Conservation (phyloP, 2,329 filamentous ascomycete genomes). For the Diaporthe caulivora region DNA sequence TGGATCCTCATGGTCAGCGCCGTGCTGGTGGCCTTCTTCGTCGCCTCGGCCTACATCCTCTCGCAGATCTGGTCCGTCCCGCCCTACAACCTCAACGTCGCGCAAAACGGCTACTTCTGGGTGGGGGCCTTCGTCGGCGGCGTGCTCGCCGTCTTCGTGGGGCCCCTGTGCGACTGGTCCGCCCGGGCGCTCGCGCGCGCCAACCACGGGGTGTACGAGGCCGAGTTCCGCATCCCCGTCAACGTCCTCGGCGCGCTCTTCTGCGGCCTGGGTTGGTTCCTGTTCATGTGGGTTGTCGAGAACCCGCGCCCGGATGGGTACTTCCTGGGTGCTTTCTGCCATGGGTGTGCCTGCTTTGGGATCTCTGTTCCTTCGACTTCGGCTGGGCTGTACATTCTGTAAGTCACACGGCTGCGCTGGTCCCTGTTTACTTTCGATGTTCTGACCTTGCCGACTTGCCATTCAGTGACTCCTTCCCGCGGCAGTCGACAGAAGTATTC, state of each 20-base stretch:
- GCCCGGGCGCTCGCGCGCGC: constrained; percentile 36
- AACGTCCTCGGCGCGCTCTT: constrained; percentile 40
- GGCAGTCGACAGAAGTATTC: constrained; percentile 48
- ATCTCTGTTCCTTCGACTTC: constrained; percentile 42
- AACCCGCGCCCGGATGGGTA: constrained; percentile 39
- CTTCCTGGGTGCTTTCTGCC: constrained; percentile 39
- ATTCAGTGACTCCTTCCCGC: constrained; percentile 47
- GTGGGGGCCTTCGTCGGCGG: constrained; percentile 55
- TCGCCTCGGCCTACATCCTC: constrained; percentile 41
- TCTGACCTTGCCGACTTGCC: not conserved
- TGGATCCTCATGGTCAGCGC: constrained; percentile 43
- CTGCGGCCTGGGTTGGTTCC: constrained; percentile 41
- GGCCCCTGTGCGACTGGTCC: constrained; percentile 43
- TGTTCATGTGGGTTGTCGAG: constrained; percentile 42
- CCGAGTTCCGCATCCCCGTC: constrained; percentile 44
- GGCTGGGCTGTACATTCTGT: constrained; percentile 49
- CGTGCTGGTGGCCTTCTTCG: constrained; percentile 41
- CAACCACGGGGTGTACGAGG: constrained; percentile 41
- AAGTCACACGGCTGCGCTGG: constrained; percentile 31
- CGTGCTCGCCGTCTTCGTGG: constrained; percentile 51
- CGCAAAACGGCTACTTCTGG: constrained; percentile 56
- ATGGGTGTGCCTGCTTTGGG: constrained; percentile 41
- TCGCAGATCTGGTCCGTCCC: constrained; percentile 42
- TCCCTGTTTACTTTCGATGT: not conserved
- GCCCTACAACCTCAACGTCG: constrained; percentile 51